phyloP scores from a whole-genome alignment of 1,284 basidiomycete genomes.

The Sanghuangporus baumii region DNA sequence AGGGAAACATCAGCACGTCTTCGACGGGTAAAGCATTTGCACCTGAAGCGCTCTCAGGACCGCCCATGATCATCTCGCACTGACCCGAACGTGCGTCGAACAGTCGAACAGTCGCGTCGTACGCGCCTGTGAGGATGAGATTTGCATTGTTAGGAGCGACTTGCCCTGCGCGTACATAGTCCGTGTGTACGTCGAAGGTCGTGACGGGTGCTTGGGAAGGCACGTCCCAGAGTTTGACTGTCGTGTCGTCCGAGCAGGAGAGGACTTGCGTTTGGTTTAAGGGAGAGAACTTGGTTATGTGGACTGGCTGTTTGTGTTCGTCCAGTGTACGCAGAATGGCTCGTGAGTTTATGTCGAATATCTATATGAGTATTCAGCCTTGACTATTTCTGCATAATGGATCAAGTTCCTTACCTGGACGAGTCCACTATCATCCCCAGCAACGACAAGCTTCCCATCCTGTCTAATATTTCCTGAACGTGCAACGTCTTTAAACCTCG shows the following conservation, averaged over 20 bases:
- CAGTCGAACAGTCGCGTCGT: constrained; percentile 87
- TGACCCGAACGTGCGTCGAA: constrained; percentile 83
- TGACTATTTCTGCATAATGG: constrained; percentile 13
- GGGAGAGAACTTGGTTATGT: constrained; percentile 89
- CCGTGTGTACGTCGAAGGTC: constrained; percentile 82
- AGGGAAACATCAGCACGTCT: constrained; percentile 90
- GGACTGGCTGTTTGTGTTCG: constrained; percentile 92
- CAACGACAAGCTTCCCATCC: constrained; percentile 94
- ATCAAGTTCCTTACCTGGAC: constrained; percentile 62
- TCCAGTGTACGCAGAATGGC: constrained; percentile 92
- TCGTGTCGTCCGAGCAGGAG: constrained; percentile 95
- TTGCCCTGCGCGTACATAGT: constrained; percentile 93
- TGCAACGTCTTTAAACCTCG: constrained; percentile 95
- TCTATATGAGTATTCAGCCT: constrained; percentile 35
- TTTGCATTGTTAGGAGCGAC: constrained; percentile 81
- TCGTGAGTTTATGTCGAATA: constrained; percentile 93
- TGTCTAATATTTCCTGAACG: constrained; percentile 81
- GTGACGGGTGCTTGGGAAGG: constrained; percentile 80
- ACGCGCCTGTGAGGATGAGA: constrained; percentile 88
- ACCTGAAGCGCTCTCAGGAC: constrained; percentile 32
- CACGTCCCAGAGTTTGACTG: constrained; percentile 92
- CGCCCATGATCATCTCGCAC: constrained; percentile 81
- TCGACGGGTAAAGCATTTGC: constrained; percentile 73
- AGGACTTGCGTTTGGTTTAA: constrained; percentile 79
- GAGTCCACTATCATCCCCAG: constrained; percentile 90